Evolutionary conservation across 2,329 filamentous ascomycete genomes (phyloP).

Genomic region (Aspergillus tubingensis): DNA sequence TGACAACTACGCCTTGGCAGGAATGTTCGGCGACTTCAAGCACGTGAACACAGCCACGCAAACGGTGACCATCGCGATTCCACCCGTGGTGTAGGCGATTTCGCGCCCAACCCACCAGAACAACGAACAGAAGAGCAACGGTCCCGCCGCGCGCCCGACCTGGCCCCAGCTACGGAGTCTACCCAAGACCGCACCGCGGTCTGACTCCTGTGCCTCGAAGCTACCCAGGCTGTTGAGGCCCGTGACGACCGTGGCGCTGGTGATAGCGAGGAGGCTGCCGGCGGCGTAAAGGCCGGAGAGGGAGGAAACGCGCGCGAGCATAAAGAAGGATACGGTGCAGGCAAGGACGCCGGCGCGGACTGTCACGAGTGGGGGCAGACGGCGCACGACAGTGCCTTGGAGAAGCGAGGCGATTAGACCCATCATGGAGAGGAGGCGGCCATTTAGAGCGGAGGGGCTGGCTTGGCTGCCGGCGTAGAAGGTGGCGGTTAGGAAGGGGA

Average conservation of each 20-base stretch:
- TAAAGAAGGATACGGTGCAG: slow-evolving; percentile 76
- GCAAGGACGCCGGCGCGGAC: slow-evolving; percentile 77
- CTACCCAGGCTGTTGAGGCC: slow-evolving; percentile 89
- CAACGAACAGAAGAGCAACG: slow-evolving; percentile 85
- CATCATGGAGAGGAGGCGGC: slow-evolving; percentile 83
- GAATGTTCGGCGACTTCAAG: slow-evolving; percentile 62
- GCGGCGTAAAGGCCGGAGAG: slow-evolving; percentile 75
- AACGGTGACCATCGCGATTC: slow-evolving; percentile 76
- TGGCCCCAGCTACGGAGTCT: slow-evolving; percentile 80
- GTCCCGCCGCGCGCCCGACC: slow-evolving; percentile 81
- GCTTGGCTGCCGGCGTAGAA: slow-evolving; percentile 71
- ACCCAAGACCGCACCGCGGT: slow-evolving; percentile 84
- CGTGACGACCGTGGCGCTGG: slow-evolving; percentile 91
- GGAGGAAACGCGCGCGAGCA: slow-evolving; percentile 70
- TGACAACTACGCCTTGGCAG: slow-evolving; percentile 4
- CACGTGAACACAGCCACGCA: slow-evolving; percentile 68
- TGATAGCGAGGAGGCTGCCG: slow-evolving; percentile 81
- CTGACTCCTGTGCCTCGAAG: slow-evolving; percentile 77
- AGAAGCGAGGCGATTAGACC: slow-evolving; percentile 89
- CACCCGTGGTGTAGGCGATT: slow-evolving; percentile 78
- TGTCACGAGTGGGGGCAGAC: slow-evolving; percentile 76
- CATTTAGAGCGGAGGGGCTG: slow-evolving; percentile 70
- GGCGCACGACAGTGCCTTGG: slow-evolving; percentile 86
- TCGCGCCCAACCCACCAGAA: slow-evolving; percentile 98
- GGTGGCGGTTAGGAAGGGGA: slow-evolving; percentile 96